Evolutionary conservation across 2,329 filamentous ascomycete species (phyloP), one percentile per base, ranked within the genome.

Genomic region (Rhinocladiella mackenziei): DNA sequence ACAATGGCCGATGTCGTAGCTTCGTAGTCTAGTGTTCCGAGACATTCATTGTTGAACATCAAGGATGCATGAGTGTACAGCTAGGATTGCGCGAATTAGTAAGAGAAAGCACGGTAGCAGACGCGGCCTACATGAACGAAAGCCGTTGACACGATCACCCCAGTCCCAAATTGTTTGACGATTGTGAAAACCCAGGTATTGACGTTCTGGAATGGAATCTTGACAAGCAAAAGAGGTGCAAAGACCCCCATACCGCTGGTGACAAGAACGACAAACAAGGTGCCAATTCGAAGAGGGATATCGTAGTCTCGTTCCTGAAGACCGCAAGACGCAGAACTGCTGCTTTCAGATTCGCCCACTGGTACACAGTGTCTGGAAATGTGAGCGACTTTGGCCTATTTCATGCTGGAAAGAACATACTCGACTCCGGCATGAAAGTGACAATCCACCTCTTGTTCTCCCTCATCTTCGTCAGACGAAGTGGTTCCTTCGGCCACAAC

Each of bases 371-470:
- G 62, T 56, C 57, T 66, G 40, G 10, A 45, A 8, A 26, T 26
- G n/a, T 26, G 8, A 26, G 23, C n/a, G n/a, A 26, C 8, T 8
- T 8, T 26, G 23, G 8, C n/a, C 8, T n/a, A 26, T 26, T 8
- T 26, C 23, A 26, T 8, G 23, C n/a, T 26, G 23, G 10, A n/a
- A 43, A 20, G 32, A 10, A 37, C 80, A 65, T 67, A 85, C 82
- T 86, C 81, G 15, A 88, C 80, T 26, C 83, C 83, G 7, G 83
- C 83, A 55, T 89, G 84, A 62, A 83, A 86, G 58, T 89, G 84
- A 55, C 83, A 87, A 55, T 77, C 71, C 51, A 71, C 56, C n/a
- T 64, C 65, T 23, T 23, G 41, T 56, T 64, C 30, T 19, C 59
- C 33, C 61, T 64, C 55, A 43, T 54, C 39, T 33, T 53, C 43